Conservation (phyloP, 768 basidiomycete species). For the Suillus ampliporus region DNA sequence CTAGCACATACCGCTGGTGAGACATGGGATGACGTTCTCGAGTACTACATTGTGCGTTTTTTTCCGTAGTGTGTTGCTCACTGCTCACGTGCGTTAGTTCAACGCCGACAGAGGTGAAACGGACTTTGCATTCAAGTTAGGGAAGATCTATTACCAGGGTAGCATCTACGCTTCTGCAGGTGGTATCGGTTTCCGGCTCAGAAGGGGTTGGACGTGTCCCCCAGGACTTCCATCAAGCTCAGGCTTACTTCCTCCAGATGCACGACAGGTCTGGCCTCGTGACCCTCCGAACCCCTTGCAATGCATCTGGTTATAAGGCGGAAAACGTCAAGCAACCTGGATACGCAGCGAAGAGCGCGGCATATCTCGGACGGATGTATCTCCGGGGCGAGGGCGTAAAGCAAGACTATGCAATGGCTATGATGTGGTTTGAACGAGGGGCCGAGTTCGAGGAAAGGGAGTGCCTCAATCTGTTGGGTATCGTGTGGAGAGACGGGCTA, state of each 20-base stretch:
- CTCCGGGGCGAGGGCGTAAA: slow-evolving; percentile 92
- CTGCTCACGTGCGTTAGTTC: slow-evolving; percentile 58
- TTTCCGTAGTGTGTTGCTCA: not conserved
- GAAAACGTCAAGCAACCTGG: slow-evolving; percentile 58
- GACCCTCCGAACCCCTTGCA: slow-evolving; percentile 65
- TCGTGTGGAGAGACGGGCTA: slow-evolving; percentile 91
- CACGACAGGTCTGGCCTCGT: slow-evolving; percentile 86
- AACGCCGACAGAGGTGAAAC: slow-evolving; percentile 93
- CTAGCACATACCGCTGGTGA: slow-evolving; percentile 86
- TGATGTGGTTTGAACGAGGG: slow-evolving; percentile 95
- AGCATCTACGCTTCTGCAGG: slow-evolving; percentile 83
- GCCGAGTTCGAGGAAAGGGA: slow-evolving; percentile 83
- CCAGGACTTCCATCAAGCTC: slow-evolving; percentile 76
- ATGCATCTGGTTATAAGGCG: slow-evolving; percentile 49
- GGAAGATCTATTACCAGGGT: slow-evolving; percentile 96
- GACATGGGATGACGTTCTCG: slow-evolving; percentile 91
- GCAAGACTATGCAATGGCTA: slow-evolving; percentile 73
- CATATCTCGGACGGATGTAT: slow-evolving; percentile 92
- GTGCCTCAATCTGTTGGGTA: slow-evolving; percentile 87
- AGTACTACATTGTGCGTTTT: slow-evolving; percentile 80
- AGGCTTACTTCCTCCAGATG: slow-evolving; percentile 86
- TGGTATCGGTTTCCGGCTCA: slow-evolving; percentile 84
- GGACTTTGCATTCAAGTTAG: slow-evolving; percentile 89
- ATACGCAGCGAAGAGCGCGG: slow-evolving; percentile 79
- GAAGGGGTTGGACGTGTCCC: slow-evolving; percentile 93